These are phyloP conservation scores for Myochromella boudieri DNA, from an alignment of 768 basidiomycete species.

Conservation along the genomic window DNA sequence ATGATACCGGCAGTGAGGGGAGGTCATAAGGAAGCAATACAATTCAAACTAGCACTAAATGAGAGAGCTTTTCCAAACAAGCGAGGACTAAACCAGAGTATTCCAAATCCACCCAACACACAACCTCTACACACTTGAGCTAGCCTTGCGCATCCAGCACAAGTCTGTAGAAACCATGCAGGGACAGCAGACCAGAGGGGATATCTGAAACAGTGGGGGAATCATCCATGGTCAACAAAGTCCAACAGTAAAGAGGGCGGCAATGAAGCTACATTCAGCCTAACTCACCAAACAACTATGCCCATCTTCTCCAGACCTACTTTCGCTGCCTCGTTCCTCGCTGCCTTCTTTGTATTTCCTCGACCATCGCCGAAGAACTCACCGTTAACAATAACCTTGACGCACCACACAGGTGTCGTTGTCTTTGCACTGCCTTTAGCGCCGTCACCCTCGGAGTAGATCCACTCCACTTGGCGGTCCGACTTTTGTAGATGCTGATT, in stretches of 20 bases:
- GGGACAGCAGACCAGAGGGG: conserved; percentile 16
- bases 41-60: not conserved
- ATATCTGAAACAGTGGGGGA: not conserved
- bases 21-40: conserved; percentile 2
- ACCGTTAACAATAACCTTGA: conserved; percentile 61
- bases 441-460: conserved; percentile 46
- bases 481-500: conserved; percentile 72
- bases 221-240: not conserved
- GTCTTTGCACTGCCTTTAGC: conserved; percentile 33
- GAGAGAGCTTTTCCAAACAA: not conserved
- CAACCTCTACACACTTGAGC: conserved; percentile 64
- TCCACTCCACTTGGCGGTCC: conserved; percentile 66
- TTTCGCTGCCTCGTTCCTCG: conserved; percentile 81
- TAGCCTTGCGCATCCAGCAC: conserved; percentile 49
- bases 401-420: conserved; percentile 79
- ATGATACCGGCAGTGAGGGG: too few relatives aligned
- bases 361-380: conserved; percentile 58
- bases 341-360: conserved; percentile 77
- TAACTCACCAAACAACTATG: conserved; percentile 49
- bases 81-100: conserved; percentile 1
- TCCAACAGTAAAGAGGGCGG: not conserved
- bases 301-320: conserved; percentile 63
- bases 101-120: conserved; percentile 30
- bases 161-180: conserved; percentile 59
- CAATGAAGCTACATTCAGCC: not conserved